Conservation (phyloP, 257 asterid species). For the Solanum boliviense region DNA sequence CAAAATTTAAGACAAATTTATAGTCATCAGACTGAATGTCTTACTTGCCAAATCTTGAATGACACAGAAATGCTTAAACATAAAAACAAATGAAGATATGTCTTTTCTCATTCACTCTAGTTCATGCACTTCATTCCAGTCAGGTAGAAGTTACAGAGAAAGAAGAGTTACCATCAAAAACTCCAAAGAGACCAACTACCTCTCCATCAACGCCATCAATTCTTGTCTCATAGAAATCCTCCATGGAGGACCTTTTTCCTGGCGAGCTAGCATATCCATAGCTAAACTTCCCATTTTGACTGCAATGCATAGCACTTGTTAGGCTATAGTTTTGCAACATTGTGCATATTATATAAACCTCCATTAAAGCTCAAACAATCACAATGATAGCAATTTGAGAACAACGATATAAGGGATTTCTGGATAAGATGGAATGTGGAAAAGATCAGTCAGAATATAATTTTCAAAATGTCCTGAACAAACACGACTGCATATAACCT, state of each 20-base stretch:
- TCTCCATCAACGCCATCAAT: slow-evolving; percentile 96
- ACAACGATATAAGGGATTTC: neutral
- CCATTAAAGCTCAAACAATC: neutral
- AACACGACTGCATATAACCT: neutral
- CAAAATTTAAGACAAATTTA: neutral
- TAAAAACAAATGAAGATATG: neutral
- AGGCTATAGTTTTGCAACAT: neutral
- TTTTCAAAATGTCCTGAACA: neutral
- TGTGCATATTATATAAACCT: neutral
- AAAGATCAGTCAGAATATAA: neutral
- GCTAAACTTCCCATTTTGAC: slow-evolving; percentile 92
- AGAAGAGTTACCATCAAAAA: slow-evolving; percentile 69
- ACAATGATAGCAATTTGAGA: neutral
- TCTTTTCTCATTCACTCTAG: neutral
- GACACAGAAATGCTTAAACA: neutral
- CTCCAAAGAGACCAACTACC: slow-evolving; percentile 97
- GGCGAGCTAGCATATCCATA: slow-evolving; percentile 97
- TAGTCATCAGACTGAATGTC: neutral
- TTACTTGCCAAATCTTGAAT: neutral
- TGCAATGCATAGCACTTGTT: slow-evolving; percentile 18
- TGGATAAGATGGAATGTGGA: neutral
- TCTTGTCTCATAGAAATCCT: slow-evolving; percentile 95
- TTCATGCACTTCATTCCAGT: neutral
- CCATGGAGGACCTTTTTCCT: slow-evolving; percentile 97
- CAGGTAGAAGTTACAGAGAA: neutral